Conservation (phyloP, 1,139 yeast species). For the Blastobotrys arbuscula region DNA sequence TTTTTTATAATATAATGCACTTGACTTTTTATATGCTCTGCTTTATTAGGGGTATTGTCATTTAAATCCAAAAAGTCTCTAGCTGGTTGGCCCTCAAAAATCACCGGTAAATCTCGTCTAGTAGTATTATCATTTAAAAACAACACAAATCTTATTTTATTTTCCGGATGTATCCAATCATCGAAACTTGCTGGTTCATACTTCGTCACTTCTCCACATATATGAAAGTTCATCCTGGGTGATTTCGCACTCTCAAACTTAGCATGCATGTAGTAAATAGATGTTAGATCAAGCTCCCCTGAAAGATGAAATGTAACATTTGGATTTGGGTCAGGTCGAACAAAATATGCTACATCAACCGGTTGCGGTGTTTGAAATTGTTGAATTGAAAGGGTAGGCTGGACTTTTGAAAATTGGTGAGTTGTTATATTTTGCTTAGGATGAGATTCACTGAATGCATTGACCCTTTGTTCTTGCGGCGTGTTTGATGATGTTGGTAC, state of each 20-base stretch:
- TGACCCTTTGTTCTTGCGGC: not conserved
- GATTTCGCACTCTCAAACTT: not conserved
- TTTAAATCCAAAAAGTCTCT: constrained; percentile 1
- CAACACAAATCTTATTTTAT: not conserved
- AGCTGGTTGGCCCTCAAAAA: constrained; percentile 8
- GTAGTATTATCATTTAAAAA: constrained; percentile 3
- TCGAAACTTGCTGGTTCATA: not conserved
- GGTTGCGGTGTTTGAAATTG: not conserved
- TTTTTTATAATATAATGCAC: not conserved
- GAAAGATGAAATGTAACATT: not conserved
- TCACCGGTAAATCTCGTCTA: constrained; percentile 1
- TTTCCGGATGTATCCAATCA: not conserved
- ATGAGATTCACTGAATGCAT: not conserved
- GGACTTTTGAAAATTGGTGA: too few species aligned
- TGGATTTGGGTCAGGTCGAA: constrained; percentile 1
- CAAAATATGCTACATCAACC: not conserved
- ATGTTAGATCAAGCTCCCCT: not conserved
- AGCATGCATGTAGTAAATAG: constrained; percentile 3
- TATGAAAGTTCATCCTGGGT: not conserved
- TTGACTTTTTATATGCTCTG: not conserved
- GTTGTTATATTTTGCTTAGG: not conserved
- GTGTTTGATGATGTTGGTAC: not conserved
- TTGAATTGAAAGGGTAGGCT: too few species aligned
- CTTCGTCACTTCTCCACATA: constrained; percentile 2
- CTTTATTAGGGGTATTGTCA: not conserved